A percentile compares a stretch with the other conserved stretches of the same genome.
These are phyloP conservation scores for Fraxinus sp. DNA, from an alignment of 305 asterid species.

Conservation along the genomic window DNA sequence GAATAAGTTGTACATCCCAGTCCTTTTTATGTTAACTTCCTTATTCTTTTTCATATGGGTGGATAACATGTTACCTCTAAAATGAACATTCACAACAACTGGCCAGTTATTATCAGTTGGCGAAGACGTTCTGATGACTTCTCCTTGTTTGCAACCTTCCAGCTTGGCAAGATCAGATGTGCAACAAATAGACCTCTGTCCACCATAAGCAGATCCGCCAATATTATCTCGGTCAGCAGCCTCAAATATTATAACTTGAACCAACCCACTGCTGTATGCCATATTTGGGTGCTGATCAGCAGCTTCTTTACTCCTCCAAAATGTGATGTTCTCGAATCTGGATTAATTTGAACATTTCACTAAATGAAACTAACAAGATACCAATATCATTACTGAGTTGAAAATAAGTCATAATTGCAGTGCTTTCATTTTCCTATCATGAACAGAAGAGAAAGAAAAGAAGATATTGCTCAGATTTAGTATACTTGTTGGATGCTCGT, in stretches of 20 bases:
- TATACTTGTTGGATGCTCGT: background rate
- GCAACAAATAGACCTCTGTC: conserved; percentile 97
- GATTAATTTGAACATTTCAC: conserved; percentile 23
- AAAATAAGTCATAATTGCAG: conserved; percentile 17
- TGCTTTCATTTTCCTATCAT: background rate
- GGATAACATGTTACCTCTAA: conserved; percentile 62
- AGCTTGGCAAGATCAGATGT: conserved; percentile 90
- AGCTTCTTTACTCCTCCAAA: conserved; percentile 75
- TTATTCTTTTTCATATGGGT: conserved; percentile 63
- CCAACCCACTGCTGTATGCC: conserved; percentile 68
- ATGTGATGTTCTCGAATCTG: conserved; percentile 91
- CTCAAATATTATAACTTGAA: conserved; percentile 85
- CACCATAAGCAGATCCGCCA: conserved; percentile 97
- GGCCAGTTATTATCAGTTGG: conserved; percentile 74
- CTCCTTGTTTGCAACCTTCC: conserved; percentile 93
- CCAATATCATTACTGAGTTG: background rate
- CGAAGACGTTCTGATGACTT: conserved; percentile 73
- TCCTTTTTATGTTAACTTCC: conserved; percentile 59
- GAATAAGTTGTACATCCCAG: conserved; percentile 97
- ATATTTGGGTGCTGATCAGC: conserved; percentile 58
- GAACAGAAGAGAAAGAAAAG: background rate
- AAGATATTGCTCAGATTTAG: background rate
- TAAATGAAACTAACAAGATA: conserved; percentile 15
- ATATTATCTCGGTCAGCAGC: conserved; percentile 84
- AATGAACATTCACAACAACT: conserved; percentile 54